phyloP scores from a whole-genome alignment of 768 basidiomycete species.

The Leccinum pellstonianum region DNA sequence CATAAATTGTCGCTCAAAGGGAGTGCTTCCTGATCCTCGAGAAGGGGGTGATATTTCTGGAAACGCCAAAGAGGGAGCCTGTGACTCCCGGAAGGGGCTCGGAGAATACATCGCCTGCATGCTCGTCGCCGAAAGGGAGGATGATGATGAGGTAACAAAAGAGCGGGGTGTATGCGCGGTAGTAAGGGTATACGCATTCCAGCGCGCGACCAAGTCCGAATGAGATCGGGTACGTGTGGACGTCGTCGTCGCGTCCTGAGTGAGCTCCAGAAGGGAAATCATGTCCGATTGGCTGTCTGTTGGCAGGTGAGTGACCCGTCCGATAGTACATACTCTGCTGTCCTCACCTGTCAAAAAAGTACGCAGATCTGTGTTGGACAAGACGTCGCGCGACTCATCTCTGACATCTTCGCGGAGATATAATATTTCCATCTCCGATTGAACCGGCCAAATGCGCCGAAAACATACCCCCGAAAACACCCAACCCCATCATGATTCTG shows the following conservation, averaged over 20 bases:
- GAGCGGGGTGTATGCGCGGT: conserved; percentile 9
- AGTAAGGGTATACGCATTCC: conserved; percentile 1
- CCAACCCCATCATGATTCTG: conserved; percentile 18
- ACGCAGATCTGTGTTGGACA: background rate
- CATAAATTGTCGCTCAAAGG: conserved; percentile 32
- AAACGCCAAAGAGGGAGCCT: conserved; percentile 15
- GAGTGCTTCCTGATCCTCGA: conserved; percentile 25
- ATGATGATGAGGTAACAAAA: conserved; percentile 13
- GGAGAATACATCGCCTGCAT: conserved; percentile 25
- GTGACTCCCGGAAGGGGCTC: conserved; percentile 25
- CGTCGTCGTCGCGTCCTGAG: background rate
- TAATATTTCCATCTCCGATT: conserved; percentile 16
- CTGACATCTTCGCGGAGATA: conserved; percentile 11
- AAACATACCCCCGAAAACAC: background rate
- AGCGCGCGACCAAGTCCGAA: background rate
- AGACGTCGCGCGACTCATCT: background rate
- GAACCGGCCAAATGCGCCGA: conserved; percentile 27
- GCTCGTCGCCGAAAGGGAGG: conserved; percentile 9
- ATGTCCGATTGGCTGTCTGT: no score
- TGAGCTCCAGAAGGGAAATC: background rate
- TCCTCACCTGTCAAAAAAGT: conserved; percentile 20
- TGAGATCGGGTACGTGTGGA: conserved; percentile 10
- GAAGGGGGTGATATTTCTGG: conserved; percentile 31
- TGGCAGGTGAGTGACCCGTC: background rate
- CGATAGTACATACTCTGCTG: background rate